Evolutionary conservation across 768 basidiomycete species (phyloP), one percentile per base, ranked within the genome.

Genomic region (Phaffia australis): DNA sequence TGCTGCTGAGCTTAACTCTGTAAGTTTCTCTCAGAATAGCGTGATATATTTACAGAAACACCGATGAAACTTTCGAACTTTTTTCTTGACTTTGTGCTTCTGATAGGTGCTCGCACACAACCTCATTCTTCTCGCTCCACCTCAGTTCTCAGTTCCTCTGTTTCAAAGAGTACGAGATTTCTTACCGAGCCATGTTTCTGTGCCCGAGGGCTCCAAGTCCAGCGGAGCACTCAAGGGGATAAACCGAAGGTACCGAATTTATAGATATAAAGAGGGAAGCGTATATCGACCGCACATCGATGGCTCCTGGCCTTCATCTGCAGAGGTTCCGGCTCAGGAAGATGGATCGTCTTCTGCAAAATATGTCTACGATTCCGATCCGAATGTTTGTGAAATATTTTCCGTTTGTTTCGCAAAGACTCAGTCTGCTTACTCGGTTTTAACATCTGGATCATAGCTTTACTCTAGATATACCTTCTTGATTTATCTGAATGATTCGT

Each of bases 1-100:
- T 1, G 81, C 81, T 0, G 71, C 76, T 6, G 77, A 79, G 63
- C 76, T 81, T 56, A 76, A 78, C 2, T 80, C 79, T 21, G 79
- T 81, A 5, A 65, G 72, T 73, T 18, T 19, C 42, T 50, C 27
- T 51, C 9, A 9, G 11, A 5, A 30, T 11, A 23, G 21, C 25
- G 11, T n/a, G 32, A 4, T 35, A 8, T 56, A 16, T 18, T 32
- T 48, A 16, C 55, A n/a, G 19, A 14, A 54, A 19, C 21, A 49
- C 1, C 25, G 35, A 5, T 42, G 5, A 42, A 11, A 11, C 4
- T 50, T 23, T 29, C 5, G 56, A 51, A 47, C 18, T 21, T 16
- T 35, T 18, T 21, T 9, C 27, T 2, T n/a, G n/a, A 19, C 47
- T 15, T 30, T 7, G 3, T 32, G 25, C 30, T 9, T 42, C 21